Evolutionary conservation across 345 rosid genomes (phyloP), one percentile per base, ranked within the genome.

Genomic region (Rubroshorea leprosula): DNA sequence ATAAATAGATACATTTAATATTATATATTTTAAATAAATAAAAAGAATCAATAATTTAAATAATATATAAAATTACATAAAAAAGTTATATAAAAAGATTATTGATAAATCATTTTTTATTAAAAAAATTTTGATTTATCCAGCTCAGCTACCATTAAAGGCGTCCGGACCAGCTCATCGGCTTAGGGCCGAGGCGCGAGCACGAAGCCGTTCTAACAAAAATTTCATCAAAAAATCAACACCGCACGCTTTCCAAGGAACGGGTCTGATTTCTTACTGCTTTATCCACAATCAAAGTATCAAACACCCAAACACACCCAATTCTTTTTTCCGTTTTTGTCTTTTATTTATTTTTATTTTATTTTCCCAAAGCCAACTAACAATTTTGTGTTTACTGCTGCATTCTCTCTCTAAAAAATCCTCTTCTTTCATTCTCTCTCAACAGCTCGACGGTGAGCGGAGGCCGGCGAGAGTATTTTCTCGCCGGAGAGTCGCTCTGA

Each of bases 381-480:
- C 68, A 29, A 63, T 51, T n/a, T 5, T 24, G 55, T 53, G 22
- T 55, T 44, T 13, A 21, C 62, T 20, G 49, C 31, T 27, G 39
- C 25, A 18, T 23, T 63, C 27, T 63, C 50, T 49, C 64, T 55
- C 64, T 27, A 35, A 13, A 35, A 35, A 2, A 6, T 35, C 41
- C 3, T 3, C 6, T 8, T 15, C 22, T 17, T 9, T 43, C 29
- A 58, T 22, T 44, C 48, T 45, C 63, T 67, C 29, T 29, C 48
- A 11, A 50, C 6, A 18, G 18, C 67, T 22, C 48, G 35, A 21
- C 26, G 11, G 57, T 52, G 69, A 58, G 54, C 47, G 49, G 69
- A 79, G 54, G 71, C 79, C 81, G 81, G 75, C 75, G 78, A 54
- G 74, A 45, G 49, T 51, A 59, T 35, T 35, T 51, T 76, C 84